Evolutionary conservation across 352 stramenopile species (phyloP).

Genomic region (Plasmopara muralis): DNA sequence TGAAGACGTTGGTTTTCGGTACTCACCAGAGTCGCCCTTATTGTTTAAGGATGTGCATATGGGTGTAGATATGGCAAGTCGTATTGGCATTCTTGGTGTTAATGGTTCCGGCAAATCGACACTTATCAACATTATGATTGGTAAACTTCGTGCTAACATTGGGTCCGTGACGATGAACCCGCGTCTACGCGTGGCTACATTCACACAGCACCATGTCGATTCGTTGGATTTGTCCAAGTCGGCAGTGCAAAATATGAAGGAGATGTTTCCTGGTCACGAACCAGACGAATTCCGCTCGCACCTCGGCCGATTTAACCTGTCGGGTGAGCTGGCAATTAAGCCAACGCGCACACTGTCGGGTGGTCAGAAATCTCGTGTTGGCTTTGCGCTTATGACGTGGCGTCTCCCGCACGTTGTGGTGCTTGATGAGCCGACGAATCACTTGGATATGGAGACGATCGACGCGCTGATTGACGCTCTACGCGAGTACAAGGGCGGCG

Average conservation of each 20-base stretch:
- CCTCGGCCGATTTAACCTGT: slow-evolving; percentile 95
- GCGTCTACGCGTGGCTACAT: slow-evolving; percentile 91
- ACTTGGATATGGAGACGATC: slow-evolving; percentile 92
- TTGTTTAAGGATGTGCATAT: slow-evolving; percentile 92
- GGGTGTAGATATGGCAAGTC: slow-evolving; percentile 92
- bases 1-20: slow-evolving; percentile 82
- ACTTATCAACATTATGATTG: slow-evolving; percentile 96
- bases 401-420: slow-evolving; percentile 94
- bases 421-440: slow-evolving; percentile 96
- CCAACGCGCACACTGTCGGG: slow-evolving; percentile 92
- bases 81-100: slow-evolving; percentile 90
- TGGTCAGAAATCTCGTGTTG: slow-evolving; percentile 92
- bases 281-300: slow-evolving; percentile 89
- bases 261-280: slow-evolving; percentile 83
- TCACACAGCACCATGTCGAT: slow-evolving; percentile 95
- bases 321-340: slow-evolving; percentile 92
- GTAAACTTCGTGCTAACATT: slow-evolving; percentile 82
- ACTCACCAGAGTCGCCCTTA: slow-evolving; percentile 46
- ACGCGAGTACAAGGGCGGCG: slow-evolving; percentile 93
- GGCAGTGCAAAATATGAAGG: slow-evolving; percentile 87
- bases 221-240: slow-evolving; percentile 90
- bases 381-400: slow-evolving; percentile 94
- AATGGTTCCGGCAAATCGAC: slow-evolving; percentile 94
- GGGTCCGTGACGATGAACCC: slow-evolving; percentile 89
- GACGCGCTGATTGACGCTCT: slow-evolving; percentile 93